phyloP scores from a whole-genome alignment of 306 rosid species.

The Cercis canadensis region DNA sequence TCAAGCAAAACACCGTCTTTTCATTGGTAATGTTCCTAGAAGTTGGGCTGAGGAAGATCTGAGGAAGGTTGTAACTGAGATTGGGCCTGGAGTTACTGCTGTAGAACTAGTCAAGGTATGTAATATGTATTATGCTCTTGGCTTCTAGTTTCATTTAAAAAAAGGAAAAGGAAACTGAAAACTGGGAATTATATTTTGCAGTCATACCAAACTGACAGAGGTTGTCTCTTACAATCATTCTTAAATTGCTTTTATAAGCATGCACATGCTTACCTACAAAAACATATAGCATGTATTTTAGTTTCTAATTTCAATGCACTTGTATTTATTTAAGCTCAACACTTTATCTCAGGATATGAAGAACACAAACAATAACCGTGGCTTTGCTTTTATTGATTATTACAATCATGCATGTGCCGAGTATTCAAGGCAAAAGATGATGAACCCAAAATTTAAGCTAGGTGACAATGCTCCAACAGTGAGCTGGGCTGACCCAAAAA shows the following conservation, averaged over 20 bases:
- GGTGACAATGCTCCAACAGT: conserved; percentile 92
- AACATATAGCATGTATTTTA: conserved; percentile 5
- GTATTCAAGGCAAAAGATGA: conserved; percentile 87
- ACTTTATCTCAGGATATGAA: conserved; percentile 76
- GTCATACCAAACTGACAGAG: conserved; percentile 8
- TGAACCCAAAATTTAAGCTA: conserved; percentile 82
- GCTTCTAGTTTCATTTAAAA: conserved; percentile 18
- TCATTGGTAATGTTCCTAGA: conserved; percentile 94
- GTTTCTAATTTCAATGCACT: conserved; percentile 30
- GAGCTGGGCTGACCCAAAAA: conserved; percentile 99
- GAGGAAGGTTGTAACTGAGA: conserved; percentile 68
- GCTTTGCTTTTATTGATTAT: conserved; percentile 94
- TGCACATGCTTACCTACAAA: conserved; percentile 1
- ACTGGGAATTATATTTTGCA: conserved; percentile 3
- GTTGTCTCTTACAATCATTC: conserved; percentile 13
- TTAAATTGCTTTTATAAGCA: conserved; percentile 12
- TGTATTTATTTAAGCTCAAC: conserved; percentile 30
- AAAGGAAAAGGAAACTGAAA: background rate
- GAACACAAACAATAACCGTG: conserved; percentile 80
- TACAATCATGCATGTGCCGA: conserved; percentile 96
- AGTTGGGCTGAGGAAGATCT: conserved; percentile 90
- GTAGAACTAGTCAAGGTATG: conserved; percentile 91
- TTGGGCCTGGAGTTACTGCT: conserved; percentile 89
- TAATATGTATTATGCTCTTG: conserved; percentile 12
- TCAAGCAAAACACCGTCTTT: conserved; percentile 95